phyloP scores from a whole-genome alignment of 2,329 filamentous ascomycete genomes.

The Podosphaera fusca region DNA sequence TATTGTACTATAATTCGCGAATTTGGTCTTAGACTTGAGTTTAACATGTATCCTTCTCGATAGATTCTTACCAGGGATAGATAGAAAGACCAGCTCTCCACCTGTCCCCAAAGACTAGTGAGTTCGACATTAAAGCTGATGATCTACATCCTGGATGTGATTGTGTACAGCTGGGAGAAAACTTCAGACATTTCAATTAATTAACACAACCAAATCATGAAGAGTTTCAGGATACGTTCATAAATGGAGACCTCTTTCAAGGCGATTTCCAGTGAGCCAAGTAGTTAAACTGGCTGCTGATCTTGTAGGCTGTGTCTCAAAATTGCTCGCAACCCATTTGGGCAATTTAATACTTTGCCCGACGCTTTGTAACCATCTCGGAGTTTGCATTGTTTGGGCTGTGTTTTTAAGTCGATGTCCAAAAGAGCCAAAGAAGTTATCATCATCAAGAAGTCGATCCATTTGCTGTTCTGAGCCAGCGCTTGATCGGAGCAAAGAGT shows the following conservation, averaged over 20 bases:
- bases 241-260: constrained; percentile 14
- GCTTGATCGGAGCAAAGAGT: constrained; percentile 14
- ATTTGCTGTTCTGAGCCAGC: constrained; percentile 14
- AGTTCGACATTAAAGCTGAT: background rate
- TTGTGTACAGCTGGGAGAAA: background rate
- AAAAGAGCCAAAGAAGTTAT: constrained; percentile 65
- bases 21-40: no score
- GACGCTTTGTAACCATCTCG: constrained; percentile 59
- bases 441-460: constrained; percentile 37
- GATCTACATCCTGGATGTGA: background rate
- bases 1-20: no score
- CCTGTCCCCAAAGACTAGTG: background rate
- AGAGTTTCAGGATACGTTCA: constrained; percentile 5
- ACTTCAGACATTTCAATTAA: background rate
- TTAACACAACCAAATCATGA: constrained; percentile 6
- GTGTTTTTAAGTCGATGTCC: constrained; percentile 79
- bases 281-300: constrained; percentile 25
- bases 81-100: background rate
- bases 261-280: constrained; percentile 32
- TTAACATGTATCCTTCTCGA: no score
- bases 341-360: constrained; percentile 49
- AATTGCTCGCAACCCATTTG: constrained; percentile 53
- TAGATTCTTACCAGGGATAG: background rate
- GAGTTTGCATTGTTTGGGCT: constrained; percentile 58
- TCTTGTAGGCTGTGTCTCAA: constrained; percentile 20